phyloP scores from a whole-genome alignment of 225 moss, liverwort and hornwort genomes.

The Antitrichia curtipendula region DNA sequence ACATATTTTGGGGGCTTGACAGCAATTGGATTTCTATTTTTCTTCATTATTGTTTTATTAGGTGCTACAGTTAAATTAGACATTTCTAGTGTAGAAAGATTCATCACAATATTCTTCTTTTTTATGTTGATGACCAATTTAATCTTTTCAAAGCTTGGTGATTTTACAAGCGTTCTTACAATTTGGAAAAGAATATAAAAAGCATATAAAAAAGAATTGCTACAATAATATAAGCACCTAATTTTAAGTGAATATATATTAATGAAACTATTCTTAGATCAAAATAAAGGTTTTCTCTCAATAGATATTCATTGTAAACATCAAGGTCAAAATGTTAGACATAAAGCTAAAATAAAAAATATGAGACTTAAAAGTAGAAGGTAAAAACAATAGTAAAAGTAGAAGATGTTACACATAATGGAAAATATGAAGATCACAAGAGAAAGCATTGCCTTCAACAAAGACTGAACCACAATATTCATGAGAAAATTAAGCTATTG shows the following conservation, averaged over 20 bases:
- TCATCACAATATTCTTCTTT: accelerated
- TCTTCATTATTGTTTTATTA: background rate
- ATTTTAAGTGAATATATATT: background rate
- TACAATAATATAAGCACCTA: background rate
- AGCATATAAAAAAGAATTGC: background rate
- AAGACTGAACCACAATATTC: background rate
- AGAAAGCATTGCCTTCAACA: background rate
- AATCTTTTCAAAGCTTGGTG: too few species aligned
- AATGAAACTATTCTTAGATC: background rate
- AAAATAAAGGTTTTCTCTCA: background rate
- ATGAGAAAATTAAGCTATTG: background rate
- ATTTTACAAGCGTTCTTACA: background rate
- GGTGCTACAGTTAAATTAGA: background rate
- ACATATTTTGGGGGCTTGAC: background rate
- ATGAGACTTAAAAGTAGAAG: too few species aligned
- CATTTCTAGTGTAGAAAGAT: background rate
- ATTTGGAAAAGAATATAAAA: background rate
- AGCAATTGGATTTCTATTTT: background rate
- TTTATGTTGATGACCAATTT: too few species aligned
- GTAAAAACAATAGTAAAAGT: background rate
- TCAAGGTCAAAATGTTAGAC: background rate
- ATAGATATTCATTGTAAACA: background rate
- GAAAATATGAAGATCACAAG: background rate
- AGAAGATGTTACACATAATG: too few species aligned
- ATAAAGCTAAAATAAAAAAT: background rate